These are phyloP conservation scores for Puya raimondii DNA, from an alignment of 176 grass and related monocot species.

Conservation along the genomic window DNA sequence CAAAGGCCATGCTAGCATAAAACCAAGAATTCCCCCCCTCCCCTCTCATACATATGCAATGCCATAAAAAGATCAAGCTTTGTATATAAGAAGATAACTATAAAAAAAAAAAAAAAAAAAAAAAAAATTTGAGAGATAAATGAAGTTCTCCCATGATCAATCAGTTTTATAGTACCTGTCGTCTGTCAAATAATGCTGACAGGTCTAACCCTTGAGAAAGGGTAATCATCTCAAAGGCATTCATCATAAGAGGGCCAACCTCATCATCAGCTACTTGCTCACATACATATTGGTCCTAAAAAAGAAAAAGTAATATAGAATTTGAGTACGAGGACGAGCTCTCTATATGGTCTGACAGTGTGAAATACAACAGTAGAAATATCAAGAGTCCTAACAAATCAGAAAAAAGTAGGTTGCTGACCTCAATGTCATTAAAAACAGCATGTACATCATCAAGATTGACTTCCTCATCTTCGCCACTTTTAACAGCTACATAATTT, in stretches of 20 bases:
- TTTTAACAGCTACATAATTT: conserved; percentile 54
- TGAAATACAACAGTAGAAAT: neutral
- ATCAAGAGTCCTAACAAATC: conserved; percentile 2
- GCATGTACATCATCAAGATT: conserved; percentile 84
- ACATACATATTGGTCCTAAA: conserved; percentile 79
- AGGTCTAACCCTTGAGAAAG: conserved; percentile 92
- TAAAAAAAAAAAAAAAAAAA: neutral
- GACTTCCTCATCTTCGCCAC: conserved; percentile 50
- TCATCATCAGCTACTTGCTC: conserved; percentile 53
- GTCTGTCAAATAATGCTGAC: conserved; percentile 89
- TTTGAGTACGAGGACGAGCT: conserved; percentile 7
- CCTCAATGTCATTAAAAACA: conserved; percentile 94
- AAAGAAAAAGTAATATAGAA: conserved; percentile 22
- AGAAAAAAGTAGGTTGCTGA: conserved; percentile 21
- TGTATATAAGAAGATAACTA: too few relatives aligned
- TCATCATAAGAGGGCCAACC: conserved; percentile 83
- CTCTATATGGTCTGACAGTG: neutral
- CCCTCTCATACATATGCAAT: too few relatives aligned
- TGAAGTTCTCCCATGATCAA: neutral
- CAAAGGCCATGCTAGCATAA: too few relatives aligned
- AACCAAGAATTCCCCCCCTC: too few relatives aligned
- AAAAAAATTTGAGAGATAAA: neutral
- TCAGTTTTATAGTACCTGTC: conserved; percentile 47
- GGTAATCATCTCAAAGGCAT: conserved; percentile 99
- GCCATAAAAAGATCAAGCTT: too few relatives aligned